Evolutionary conservation across 768 basidiomycete genomes (phyloP).

Genomic region (Coprinellus micaceus): DNA sequence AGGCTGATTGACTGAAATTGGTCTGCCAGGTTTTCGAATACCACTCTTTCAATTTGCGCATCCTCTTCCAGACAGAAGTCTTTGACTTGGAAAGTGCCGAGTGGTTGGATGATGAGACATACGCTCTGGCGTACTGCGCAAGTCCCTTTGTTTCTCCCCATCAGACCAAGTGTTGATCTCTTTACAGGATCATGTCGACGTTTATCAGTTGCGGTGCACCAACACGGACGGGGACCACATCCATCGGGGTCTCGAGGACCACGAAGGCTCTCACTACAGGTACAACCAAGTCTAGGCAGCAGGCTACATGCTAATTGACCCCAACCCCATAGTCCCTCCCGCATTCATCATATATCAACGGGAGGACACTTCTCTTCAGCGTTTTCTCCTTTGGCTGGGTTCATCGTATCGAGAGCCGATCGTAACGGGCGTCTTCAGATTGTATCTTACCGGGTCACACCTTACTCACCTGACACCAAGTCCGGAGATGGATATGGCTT

Average conservation of each 20-base stretch:
- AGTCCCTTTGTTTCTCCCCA: neutral
- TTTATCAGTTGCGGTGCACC: conserved; percentile 30
- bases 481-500: conserved; percentile 3
- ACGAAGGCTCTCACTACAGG: conserved; percentile 2
- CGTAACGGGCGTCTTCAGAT: conserved; percentile 16
- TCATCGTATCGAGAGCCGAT: conserved; percentile 7
- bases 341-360: conserved; percentile 4
- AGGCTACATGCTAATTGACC: neutral
- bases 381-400: conserved; percentile 10
- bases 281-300: neutral
- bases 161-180: neutral
- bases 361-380: conserved; percentile 8
- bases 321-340: conserved; percentile 1
- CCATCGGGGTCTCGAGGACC: conserved; percentile 11
- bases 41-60: conserved; percentile 21
- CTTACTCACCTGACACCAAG: neutral
- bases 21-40: conserved; percentile 37
- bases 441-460: neutral
- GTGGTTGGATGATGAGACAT: conserved; percentile 39
- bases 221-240: conserved; percentile 31
- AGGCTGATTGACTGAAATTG: neutral
- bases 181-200: conserved; percentile 37
- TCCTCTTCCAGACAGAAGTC: conserved; percentile 26
- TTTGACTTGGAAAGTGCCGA: conserved; percentile 25
- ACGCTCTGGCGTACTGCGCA: conserved; percentile 40